Base-by-base conservation (phyloP, 345 rosid genomes). In the Microthlaspi erraticum region DNA sequence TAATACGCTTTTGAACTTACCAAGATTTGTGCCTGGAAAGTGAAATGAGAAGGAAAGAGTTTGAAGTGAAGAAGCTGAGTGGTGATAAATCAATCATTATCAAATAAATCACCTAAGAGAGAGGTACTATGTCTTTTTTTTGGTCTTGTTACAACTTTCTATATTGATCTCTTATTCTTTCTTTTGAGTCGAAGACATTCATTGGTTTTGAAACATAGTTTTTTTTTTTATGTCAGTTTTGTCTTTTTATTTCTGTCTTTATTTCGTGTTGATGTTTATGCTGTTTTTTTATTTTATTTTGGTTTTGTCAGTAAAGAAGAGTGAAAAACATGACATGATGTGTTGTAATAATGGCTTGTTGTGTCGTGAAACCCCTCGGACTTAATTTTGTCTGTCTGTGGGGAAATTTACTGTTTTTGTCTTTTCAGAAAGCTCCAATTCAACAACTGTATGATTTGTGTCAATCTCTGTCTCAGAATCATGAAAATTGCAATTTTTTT, bases 1-100 rank as follows among this genome's bases (percentile, higher is more conserved):
- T 38, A 85, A 94, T 79, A 94, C 99, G 16, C 84, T 94, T 12
- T 52, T 94, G 69, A 82, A 74, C 73, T 81, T 94, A 36, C 99
- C 99, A 0, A 83, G 88, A 83, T 91, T 86, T 70, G 85, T 81
- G 54, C 91, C 97, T 0, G 88, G 82, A 36, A 83, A 75, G 70
- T 86, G 81, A 20, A 86, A 77, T 32, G 73, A 61, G 73, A 73
- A 72, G 19, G 17, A 41, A 41, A 50, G 54, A 66, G 36, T 49
- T 63, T 44, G 19, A 70, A n/a, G 60, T 64, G 42, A 64, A 54
- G 71, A 48, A 57, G 64, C 31, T 57, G 71, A 56, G 64, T 4
- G 45, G 53, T 66, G 45, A 66, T 57, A 14, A 16, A 37, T 42
- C 56, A 66, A 37, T 42, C 56, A 66, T 66, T 20, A 38, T 66